Evolutionary conservation across 345 rosid species (phyloP).

Genomic region (Streptanthus diversifolius): DNA sequence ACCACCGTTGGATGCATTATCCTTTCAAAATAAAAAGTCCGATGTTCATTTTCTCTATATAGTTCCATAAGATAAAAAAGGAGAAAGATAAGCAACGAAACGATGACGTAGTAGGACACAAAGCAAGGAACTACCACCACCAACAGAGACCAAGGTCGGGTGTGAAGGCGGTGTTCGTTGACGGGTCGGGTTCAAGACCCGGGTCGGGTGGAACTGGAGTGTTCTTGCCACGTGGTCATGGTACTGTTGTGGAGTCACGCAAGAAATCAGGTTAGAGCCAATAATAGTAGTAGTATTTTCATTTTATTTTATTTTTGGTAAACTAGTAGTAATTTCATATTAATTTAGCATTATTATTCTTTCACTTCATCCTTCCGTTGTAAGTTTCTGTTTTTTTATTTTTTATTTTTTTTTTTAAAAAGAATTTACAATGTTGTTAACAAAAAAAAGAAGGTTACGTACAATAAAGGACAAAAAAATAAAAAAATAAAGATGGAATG

Average conservation of each 20-base stretch:
- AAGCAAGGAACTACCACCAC: slow-evolving; percentile 21
- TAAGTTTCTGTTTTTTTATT: not conserved
- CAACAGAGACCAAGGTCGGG: slow-evolving; percentile 39
- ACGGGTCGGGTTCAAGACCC: slow-evolving; percentile 42
- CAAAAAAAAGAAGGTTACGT: slow-evolving; percentile 18
- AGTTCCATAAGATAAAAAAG: slow-evolving; percentile 45
- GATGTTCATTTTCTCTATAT: not conserved
- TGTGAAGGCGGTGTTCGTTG: slow-evolving; percentile 62
- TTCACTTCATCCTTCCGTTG: not conserved
- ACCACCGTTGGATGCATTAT: slow-evolving; percentile 7
- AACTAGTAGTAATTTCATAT: not conserved
- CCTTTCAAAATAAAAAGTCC: not conserved
- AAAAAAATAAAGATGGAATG: slow-evolving; percentile 9
- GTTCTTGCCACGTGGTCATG: slow-evolving; percentile 63
- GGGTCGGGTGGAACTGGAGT: slow-evolving; percentile 86
- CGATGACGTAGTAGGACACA: slow-evolving; percentile 32
- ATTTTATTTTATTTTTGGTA: too few species aligned
- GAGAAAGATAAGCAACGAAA: slow-evolving; percentile 40
- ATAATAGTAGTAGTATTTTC: not conserved
- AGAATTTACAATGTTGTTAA: not conserved
- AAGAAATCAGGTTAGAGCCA: slow-evolving; percentile 51
- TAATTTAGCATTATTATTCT: not conserved
- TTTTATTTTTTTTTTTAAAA: not conserved
- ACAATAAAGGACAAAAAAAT: not conserved
- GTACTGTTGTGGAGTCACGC: slow-evolving; percentile 44